Conservation (phyloP, 257 asterid species). For the Sherardia arvensis region DNA sequence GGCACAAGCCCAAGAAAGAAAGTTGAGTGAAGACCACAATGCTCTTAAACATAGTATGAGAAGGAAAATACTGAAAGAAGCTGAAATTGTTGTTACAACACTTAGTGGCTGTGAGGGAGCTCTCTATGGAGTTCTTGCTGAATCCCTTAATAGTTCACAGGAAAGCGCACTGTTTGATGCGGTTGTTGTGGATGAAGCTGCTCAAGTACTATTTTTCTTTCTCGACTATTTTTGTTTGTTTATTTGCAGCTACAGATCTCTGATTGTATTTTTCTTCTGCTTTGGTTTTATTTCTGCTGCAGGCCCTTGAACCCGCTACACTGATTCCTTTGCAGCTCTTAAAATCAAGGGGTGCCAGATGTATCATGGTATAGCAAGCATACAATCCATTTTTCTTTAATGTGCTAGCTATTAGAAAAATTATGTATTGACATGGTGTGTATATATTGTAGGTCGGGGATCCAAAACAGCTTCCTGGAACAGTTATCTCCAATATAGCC, state of each 20-base stretch:
- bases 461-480: slow-evolving; percentile 99
- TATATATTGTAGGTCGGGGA: slow-evolving; percentile 79
- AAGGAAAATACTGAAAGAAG: slow-evolving; percentile 77
- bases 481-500: slow-evolving; percentile 88
- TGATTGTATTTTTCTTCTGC: background rate
- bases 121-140: slow-evolving; percentile 83
- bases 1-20: slow-evolving; percentile 73
- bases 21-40: slow-evolving; percentile 68
- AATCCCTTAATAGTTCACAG: slow-evolving; percentile 53
- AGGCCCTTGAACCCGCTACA: slow-evolving; percentile 99
- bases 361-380: slow-evolving; percentile 66
- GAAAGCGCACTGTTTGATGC: slow-evolving; percentile 86
- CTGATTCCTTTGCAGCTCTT: slow-evolving; percentile 96
- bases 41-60: slow-evolving; percentile 75
- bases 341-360: slow-evolving; percentile 79
- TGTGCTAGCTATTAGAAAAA: background rate
- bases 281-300: background rate
- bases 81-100: slow-evolving; percentile 90
- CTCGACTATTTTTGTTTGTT: slow-evolving; percentile 4
- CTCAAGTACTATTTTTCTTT: slow-evolving; percentile 50
- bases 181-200: slow-evolving; percentile 98
- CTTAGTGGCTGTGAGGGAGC: slow-evolving; percentile 99
- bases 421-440: slow-evolving; percentile 12
- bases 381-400: background rate
- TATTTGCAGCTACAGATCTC: slow-evolving; percentile 3